Base-by-base conservation (phyloP, 2,329 filamentous ascomycete species). In the Colletotrichum trifolii region DNA sequence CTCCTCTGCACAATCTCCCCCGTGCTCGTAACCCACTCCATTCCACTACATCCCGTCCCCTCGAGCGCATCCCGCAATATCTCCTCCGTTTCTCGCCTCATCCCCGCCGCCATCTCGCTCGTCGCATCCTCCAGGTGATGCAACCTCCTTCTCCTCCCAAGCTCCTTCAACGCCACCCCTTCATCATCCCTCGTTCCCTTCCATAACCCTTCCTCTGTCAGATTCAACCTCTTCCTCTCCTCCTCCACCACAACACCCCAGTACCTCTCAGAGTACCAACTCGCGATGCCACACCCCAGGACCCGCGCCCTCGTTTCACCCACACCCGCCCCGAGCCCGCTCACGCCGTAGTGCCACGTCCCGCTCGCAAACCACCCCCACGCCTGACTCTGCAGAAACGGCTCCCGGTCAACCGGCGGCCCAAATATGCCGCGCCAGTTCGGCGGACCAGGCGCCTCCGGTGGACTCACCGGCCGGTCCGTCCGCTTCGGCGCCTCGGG, bases 311-410 rank as follows among this genome's bases (percentile, higher is more conserved):
- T 72, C 13, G 73, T 70, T 69, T 85, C 83, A 11, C 82, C 82
- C 4, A 69, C 69, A 2, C 80, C 79, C 2, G 76, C 71, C 2
- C 78, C 77, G 9, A 71, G 69, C 5, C 77, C 74, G 25, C 74
- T 75, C 1, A 76, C 75, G 1, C 80, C 80, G 58, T 83, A 81
- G 67, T 81, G 79, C 67, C 75, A 74, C 6, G 79, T 76, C 2
- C 78, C 80, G 52, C 79, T 80, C 25, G 75, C 70, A 64, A 82
- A 82, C 82, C 82, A 84, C 39, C 75, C 77, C 78, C 79, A 82
- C 35, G 71, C 73, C 64, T 81, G 78, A 3, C 73, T 72, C 5
- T 60, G 53, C n/a, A 79, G 68, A 47, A 82, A 82, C 1, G 80
- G 79, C 66, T 82, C 80, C 7, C 73, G 72, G 8, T 66, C 54